phyloP scores from a whole-genome alignment of 202 grass and related monocot genomes.

The Schoenoplectus triqueter region DNA sequence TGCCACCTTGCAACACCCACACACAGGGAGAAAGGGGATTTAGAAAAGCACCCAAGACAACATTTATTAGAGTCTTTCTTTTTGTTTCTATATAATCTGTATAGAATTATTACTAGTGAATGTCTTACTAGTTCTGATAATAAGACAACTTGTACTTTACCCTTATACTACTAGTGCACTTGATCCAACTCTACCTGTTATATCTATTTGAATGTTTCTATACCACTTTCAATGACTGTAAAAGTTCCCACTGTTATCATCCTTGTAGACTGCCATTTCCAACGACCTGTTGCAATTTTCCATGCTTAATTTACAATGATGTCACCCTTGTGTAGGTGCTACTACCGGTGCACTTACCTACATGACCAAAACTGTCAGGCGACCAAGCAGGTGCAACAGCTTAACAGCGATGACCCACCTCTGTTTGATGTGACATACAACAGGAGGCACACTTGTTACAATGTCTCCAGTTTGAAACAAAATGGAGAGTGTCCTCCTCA shows the following conservation, averaged over 20 bases:
- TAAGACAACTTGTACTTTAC: not conserved
- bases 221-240: not conserved
- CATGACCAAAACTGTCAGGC: slow-evolving; percentile 67
- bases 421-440: slow-evolving; percentile 62
- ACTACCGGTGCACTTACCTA: slow-evolving; percentile 72
- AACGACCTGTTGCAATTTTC: not conserved
- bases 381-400: slow-evolving; percentile 57
- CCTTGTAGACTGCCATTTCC: not conserved
- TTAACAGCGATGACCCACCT: slow-evolving; percentile 42
- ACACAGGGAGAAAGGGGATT: not conserved
- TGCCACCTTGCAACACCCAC: not conserved
- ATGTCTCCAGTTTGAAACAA: slow-evolving; percentile 23
- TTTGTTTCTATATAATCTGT: not conserved
- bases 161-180: not conserved
- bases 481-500: slow-evolving; percentile 32
- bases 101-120: not conserved
- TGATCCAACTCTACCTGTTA: not conserved
- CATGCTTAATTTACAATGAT: not conserved
- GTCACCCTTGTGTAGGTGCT: slow-evolving; percentile 47
- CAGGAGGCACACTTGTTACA: slow-evolving; percentile 61
- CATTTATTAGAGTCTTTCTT: not conserved
- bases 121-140: not conserved
- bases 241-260: too few species aligned
- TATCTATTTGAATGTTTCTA: not conserved
- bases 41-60: not conserved